A percentile compares a stretch with the other conserved stretches of the same genome.
phyloP scores from a whole-genome alignment of 305 asterid genomes.

The Euphrasia arctica region DNA sequence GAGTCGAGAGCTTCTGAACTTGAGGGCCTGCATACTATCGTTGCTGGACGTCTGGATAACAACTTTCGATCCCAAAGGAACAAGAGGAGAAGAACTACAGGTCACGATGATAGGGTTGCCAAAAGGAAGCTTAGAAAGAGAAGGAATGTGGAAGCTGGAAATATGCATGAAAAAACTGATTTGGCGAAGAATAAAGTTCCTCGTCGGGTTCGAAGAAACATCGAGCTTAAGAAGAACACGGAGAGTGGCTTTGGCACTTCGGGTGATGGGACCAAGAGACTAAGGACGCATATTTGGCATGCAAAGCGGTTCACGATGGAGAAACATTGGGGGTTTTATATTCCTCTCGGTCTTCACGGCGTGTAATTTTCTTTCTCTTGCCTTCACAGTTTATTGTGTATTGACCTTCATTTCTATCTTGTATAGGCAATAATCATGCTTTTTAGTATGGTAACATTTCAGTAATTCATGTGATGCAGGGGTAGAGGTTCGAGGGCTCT shows the following conservation, averaged over 20 bases:
- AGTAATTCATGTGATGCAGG: slow-evolving; percentile 43
- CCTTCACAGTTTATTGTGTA: background rate
- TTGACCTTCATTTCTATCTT: background rate
- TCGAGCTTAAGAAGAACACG: slow-evolving; percentile 63
- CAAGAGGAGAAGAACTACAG: slow-evolving; percentile 84
- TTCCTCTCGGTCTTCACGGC: slow-evolving; percentile 82
- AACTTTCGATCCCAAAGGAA: slow-evolving; percentile 67
- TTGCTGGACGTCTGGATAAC: slow-evolving; percentile 54
- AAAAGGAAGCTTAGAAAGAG: slow-evolving; percentile 40
- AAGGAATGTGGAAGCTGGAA: slow-evolving; percentile 35
- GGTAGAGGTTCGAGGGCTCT: slow-evolving; percentile 91
- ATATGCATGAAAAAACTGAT: slow-evolving; percentile 19
- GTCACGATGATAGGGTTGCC: slow-evolving; percentile 57
- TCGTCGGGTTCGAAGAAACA: slow-evolving; percentile 63
- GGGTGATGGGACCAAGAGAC: slow-evolving; percentile 85
- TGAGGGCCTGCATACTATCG: slow-evolving; percentile 57
- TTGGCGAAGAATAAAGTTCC: slow-evolving; percentile 35
- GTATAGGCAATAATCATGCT: slow-evolving; percentile 10
- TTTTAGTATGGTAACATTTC: slow-evolving; percentile 8
- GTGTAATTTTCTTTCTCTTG: slow-evolving; percentile 42
- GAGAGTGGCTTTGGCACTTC: slow-evolving; percentile 61
- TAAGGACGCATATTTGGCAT: slow-evolving; percentile 93
- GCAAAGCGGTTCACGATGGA: slow-evolving; percentile 71
- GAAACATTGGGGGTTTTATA: slow-evolving; percentile 77
- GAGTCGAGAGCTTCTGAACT: slow-evolving; percentile 87